These are phyloP conservation scores for Russula virescens DNA, from an alignment of 768 basidiomycete species.

Conservation along the genomic window DNA sequence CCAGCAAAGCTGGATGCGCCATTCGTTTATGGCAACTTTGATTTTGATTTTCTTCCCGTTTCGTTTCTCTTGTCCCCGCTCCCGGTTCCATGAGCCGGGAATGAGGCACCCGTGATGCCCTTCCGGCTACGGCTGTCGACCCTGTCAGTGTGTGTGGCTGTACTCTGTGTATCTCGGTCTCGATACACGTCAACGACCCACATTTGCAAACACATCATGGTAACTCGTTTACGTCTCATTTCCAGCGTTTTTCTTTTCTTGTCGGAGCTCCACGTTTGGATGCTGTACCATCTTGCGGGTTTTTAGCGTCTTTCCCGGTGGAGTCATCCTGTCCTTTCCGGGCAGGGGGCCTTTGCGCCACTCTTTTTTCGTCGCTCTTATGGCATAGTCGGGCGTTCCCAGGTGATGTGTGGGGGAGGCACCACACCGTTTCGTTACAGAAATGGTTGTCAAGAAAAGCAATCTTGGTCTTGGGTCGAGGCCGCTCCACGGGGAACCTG, in stretches of 20 bases:
- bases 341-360: not conserved
- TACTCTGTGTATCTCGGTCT: too few species aligned
- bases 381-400: not conserved
- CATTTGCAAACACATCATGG: not conserved
- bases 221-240: conserved; percentile 3
- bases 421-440: conserved; percentile 3
- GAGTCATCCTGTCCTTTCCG: not conserved
- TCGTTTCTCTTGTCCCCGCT: not conserved
- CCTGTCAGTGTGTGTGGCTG: too few species aligned
- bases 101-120: not conserved
- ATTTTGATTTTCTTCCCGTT: not conserved
- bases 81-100: not conserved
- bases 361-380: not conserved
- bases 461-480: not conserved
- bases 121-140: too few species aligned
- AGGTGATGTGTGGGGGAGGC: not conserved
- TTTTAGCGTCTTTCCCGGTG: not conserved
- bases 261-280: not conserved
- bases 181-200: not conserved
- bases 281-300: not conserved
- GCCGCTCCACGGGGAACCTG: conserved; percentile 1
- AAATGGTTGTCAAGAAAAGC: not conserved
- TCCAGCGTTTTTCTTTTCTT: not conserved
- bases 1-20: too few species aligned
- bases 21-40: too few species aligned